A percentile compares a stretch with the other conserved stretches of the same genome.
These are phyloP conservation scores for Myxozyma neotropica DNA, from an alignment of 805 yeast species.

Conservation along the genomic window DNA sequence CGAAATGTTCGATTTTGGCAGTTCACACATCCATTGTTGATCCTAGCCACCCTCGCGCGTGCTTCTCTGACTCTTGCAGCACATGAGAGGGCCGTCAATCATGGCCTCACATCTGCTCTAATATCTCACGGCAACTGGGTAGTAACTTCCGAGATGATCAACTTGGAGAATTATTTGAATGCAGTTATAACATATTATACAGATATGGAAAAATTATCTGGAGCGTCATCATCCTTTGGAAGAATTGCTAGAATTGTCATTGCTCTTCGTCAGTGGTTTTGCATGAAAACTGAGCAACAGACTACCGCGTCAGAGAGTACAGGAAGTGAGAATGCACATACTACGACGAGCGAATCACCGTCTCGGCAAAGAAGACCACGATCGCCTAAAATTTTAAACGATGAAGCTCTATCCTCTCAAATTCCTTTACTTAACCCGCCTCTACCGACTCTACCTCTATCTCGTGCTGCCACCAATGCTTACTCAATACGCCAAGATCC, in stretches of 20 bases:
- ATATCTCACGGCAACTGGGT: not conserved
- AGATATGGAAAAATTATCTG: too few relatives aligned
- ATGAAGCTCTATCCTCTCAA: conserved; percentile 10
- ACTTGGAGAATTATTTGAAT: not conserved
- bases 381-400: conserved; percentile 4
- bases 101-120: not conserved
- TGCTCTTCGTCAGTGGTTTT: conserved; percentile 1
- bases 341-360: not conserved
- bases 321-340: not conserved
- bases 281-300: not conserved
- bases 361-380: not conserved
- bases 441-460: conserved; percentile 10
- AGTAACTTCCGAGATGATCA: not conserved
- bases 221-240: too few relatives aligned
- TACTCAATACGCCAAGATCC: not conserved
- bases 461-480: conserved; percentile 4
- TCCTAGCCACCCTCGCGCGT: conserved; percentile 5
- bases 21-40: not conserved
- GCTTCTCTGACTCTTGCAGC: not conserved
- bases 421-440: conserved; percentile 14
- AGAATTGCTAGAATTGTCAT: not conserved
- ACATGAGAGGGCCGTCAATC: not conserved
- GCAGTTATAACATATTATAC: not conserved
- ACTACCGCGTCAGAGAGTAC: not conserved
- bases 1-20: conserved; percentile 8